Evolutionary conservation across 73 alveolate species (phyloP), one percentile per base, ranked within the genome.

Genomic region (Halteria grandinella): DNA sequence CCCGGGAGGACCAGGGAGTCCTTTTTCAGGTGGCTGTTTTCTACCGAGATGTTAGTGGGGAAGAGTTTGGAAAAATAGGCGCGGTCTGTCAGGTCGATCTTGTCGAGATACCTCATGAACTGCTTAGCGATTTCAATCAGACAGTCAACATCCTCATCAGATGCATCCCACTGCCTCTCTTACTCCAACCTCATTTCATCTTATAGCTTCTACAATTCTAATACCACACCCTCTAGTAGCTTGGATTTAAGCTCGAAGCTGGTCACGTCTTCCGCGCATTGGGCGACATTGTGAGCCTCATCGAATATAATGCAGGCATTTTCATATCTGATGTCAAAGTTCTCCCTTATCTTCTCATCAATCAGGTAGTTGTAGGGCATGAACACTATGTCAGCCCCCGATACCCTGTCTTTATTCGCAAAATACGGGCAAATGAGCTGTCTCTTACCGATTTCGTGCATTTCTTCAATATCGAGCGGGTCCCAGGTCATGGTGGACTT

Each of bases 351-450:
- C 57, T 74, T 72, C 29, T 79, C 73, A 59, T 88, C 88, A 23
- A 91, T 33, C 7, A 91, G 31, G 69, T 70, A 89, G 45, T 87
- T 88, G 60, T 93, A 95, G 15, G 98, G 98, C 91, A 93, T 81
- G 33, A 95, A 66, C 36, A 91, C 47, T 14, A 95, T 23, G 55
- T 95, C 99, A 21, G 94, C 92, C n/a, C 82, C 83, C 36, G 72
- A 64, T 17, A 63, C 89, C 57, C 93, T 69, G 40, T 75, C 63
- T 63, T 90, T 93, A 45, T 80, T 55, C 23, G 53, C 52, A 87
- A 78, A 93, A 79, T 85, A 95, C 31, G 99, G 99, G 51, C 99
- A 95, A 50, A 85, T 69, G 4, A n/a, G 52, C n/a, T 81, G 60
- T 7, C 69, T 88, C 32, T 57, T 50, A 1, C 98, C 98, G 37